Conservation (phyloP, 257 asterid species). For the Gentiana dahurica region DNA sequence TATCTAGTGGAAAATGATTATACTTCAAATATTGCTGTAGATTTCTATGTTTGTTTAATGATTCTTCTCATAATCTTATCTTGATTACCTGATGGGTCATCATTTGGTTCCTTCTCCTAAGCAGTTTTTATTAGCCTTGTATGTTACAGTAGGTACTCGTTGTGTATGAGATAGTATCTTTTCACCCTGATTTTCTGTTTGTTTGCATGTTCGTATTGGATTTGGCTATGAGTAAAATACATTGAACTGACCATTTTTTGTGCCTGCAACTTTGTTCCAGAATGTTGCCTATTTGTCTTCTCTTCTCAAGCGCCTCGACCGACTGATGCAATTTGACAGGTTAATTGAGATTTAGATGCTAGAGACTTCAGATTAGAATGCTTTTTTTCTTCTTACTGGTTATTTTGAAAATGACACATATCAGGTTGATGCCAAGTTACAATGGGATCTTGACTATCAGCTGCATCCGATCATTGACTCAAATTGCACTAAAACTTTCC, state of each 20-base stretch:
- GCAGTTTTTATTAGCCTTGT: too few relatives aligned
- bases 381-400: constrained; percentile 4
- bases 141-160: too few relatives aligned
- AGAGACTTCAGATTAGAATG: background rate
- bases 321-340: constrained; percentile 96
- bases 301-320: constrained; percentile 94
- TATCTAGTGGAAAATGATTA: too few relatives aligned
- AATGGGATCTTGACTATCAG: constrained; percentile 82
- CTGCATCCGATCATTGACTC: constrained; percentile 74
- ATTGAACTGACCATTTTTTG: constrained; percentile 13
- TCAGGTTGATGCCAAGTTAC: constrained; percentile 96
- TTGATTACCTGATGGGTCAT: too few relatives aligned
- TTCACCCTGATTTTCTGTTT: too few relatives aligned
- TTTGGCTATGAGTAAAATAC: too few relatives aligned
- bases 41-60: too few relatives aligned
- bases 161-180: too few relatives aligned
- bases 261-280: constrained; percentile 41
- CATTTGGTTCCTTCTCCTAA: too few relatives aligned
- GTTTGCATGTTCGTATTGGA: too few relatives aligned
- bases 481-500: constrained; percentile 79
- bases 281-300: constrained; percentile 58
- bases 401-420: constrained; percentile 12
- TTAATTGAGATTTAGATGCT: constrained; percentile 15
- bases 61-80: too few relatives aligned
- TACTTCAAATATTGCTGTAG: too few relatives aligned